A percentile compares a stretch with the other conserved stretches of the same genome.
Evolutionary conservation across 768 basidiomycete species (phyloP).

Genomic region (Mrakia gelida): DNA sequence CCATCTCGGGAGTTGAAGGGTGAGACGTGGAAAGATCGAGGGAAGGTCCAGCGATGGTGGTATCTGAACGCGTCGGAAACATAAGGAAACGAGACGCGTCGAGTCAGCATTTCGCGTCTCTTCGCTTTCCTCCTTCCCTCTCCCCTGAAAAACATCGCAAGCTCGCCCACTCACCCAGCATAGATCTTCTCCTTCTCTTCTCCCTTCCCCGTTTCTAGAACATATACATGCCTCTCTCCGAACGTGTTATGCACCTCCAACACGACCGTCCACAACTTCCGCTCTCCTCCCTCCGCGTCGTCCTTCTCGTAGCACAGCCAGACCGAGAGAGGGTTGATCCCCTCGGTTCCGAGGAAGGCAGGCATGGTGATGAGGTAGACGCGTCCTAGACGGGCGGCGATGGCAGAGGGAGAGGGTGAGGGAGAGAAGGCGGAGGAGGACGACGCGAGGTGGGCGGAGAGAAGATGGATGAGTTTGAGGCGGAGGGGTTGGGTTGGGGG

Average conservation of each 20-base stretch:
- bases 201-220: conserved; percentile 51
- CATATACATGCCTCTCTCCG: conserved; percentile 62
- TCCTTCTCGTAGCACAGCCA: conserved; percentile 58
- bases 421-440: not conserved
- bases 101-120: not conserved
- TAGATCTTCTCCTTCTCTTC: conserved; percentile 50
- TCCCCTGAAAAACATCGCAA: not conserved
- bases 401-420: conserved; percentile 2
- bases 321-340: conserved; percentile 66
- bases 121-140: not conserved
- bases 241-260: conserved; percentile 75
- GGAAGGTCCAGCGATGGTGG: conserved; percentile 63
- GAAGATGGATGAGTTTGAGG: conserved; percentile 9
- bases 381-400: conserved; percentile 46
- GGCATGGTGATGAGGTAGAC: conserved; percentile 76
- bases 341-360: conserved; percentile 60
- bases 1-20: conserved; percentile 70
- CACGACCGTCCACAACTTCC: conserved; percentile 44
- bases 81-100: not conserved
- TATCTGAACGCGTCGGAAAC: conserved; percentile 45
- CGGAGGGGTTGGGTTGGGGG: conserved; percentile 15
- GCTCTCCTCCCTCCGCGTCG: not conserved
- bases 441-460: conserved; percentile 23
- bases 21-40: conserved; percentile 67
- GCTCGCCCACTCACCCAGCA: not conserved